Evolutionary conservation across 768 basidiomycete species (phyloP), one percentile per base, ranked within the genome.

Genomic region (Cubamyces sp.): DNA sequence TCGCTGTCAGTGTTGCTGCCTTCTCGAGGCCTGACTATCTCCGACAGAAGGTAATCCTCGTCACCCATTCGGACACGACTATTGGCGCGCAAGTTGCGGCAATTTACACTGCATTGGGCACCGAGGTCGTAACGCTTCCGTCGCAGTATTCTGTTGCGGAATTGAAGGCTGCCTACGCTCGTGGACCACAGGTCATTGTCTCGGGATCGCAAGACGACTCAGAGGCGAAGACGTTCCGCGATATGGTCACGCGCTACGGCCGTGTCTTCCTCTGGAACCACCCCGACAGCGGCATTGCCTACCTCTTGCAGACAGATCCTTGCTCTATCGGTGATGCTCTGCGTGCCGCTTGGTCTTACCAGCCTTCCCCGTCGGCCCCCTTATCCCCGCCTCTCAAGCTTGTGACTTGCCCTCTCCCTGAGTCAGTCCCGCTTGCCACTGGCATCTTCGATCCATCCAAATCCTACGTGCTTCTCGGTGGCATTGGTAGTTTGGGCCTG

Each of bases 381-480:
- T 18, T 45, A n/a, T 21, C 39, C 41, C 26, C 49, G 25, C 52
- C 30, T 25, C 48, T 23, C 21, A 21, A 19, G 57, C 47, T 49
- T 41, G 15, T 19, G 6, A 26, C 48, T 30, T n/a, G 41, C 21
- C 46, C 25, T 39, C 9, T 41, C 6, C 50, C 47, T 25, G 41
- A 30, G 26, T 43, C 47, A 3, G 53, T 56, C 3, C 23, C 54
- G 4, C 30, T 47, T 12, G 26, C 18, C 37, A 39, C 49, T 3
- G 48, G 23, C 6, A 30, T 74, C 23, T 73, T 78, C 61, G 64
- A 69, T 41, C 51, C 69, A 1, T 42, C 68, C 8, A 77, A 77
- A 60, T 60, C 69, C 16, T 79, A 80, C 56, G 30, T 80, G 5
- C 68, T 79, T 6, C 45, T 80, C 11, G 79, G 78, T n/a, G 79